A percentile compares a stretch with the other conserved stretches of the same genome.
These are phyloP conservation scores for Plasmodium adleri DNA, from an alignment of 169 alveolate genomes.

Conservation along the genomic window DNA sequence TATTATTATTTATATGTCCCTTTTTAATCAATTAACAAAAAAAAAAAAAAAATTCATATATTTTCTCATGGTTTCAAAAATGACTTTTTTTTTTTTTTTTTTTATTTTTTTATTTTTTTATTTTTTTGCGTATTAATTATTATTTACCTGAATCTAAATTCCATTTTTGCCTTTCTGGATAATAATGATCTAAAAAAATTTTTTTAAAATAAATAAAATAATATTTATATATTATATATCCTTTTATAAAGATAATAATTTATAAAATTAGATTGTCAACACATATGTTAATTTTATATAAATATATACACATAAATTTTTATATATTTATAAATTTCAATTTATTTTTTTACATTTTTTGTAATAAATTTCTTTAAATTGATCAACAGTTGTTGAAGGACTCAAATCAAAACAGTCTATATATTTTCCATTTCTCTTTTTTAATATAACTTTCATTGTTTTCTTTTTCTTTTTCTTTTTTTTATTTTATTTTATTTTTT, in stretches of 20 bases:
- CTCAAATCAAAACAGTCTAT: constrained; percentile 81
- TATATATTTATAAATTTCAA: neutral
- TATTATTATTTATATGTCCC: no score
- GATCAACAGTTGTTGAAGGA: constrained; percentile 83
- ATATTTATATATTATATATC: neutral
- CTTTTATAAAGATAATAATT: no score
- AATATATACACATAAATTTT: constrained; percentile 1
- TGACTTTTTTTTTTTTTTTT: no score
- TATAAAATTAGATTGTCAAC: no score
- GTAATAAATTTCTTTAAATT: constrained; percentile 77
- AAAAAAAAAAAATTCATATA: no score
- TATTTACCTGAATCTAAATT: constrained; percentile 80
- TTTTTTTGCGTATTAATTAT: neutral
- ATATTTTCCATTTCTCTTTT: constrained; percentile 83
- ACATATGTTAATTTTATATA: no score
- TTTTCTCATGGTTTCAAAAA: no score
- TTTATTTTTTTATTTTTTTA: no score
- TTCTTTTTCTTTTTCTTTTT: neutral
- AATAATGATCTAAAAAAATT: constrained; percentile 82
- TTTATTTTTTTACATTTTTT: constrained; percentile 77
- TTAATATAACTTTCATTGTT: constrained; percentile 81
- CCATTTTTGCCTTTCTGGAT: constrained; percentile 90
- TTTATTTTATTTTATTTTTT: constrained; percentile 24
- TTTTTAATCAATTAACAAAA: constrained; percentile 41
- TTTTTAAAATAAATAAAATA: constrained; percentile 1